phyloP scores from a whole-genome alignment of 371 early-diverging fungal species.

The Sporodiniella umbellata region DNA sequence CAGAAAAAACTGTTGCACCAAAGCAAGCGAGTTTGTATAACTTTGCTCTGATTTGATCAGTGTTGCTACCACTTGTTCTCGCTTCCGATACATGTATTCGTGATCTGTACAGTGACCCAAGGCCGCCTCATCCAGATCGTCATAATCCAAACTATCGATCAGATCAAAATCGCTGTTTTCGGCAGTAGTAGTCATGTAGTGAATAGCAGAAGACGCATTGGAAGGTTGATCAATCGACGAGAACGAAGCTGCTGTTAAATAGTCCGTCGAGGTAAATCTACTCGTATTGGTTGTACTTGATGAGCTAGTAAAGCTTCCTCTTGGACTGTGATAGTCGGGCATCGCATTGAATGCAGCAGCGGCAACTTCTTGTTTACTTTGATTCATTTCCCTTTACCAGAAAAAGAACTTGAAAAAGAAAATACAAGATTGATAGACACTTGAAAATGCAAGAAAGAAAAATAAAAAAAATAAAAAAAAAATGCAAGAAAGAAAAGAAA shows the following conservation, averaged over 20 bases:
- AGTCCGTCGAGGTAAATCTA: not conserved
- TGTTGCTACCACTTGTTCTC: slow-evolving; percentile 34
- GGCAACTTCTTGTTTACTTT: too few relatives aligned
- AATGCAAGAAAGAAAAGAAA: too few relatives aligned
- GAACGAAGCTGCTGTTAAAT: not conserved
- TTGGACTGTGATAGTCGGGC: slow-evolving; percentile 7
- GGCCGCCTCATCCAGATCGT: slow-evolving; percentile 1
- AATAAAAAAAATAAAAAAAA: too few relatives aligned
- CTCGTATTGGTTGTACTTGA: too few relatives aligned
- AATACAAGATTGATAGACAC: too few relatives aligned
- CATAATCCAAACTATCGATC: slow-evolving; percentile 2
- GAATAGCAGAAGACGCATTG: slow-evolving; percentile 1
- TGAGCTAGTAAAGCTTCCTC: slow-evolving; percentile 6
- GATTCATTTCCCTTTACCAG: too few relatives aligned
- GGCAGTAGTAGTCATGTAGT: not conserved
- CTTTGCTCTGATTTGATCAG: slow-evolving; percentile 32
- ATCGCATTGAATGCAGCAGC: too few relatives aligned
- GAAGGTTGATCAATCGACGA: slow-evolving; percentile 1
- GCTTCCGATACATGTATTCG: slow-evolving; percentile 30
- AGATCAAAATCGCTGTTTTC: slow-evolving; percentile 1
- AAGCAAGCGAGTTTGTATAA: slow-evolving; percentile 34
- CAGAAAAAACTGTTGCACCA: slow-evolving; percentile 26
- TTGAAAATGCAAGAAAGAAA: too few relatives aligned
- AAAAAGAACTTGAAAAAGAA: too few relatives aligned
- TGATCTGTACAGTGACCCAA: slow-evolving; percentile 28